Evolutionary conservation across 805 yeast genomes (phyloP), one percentile per base, ranked within the genome.

Genomic region (Lipomyces kockii): DNA sequence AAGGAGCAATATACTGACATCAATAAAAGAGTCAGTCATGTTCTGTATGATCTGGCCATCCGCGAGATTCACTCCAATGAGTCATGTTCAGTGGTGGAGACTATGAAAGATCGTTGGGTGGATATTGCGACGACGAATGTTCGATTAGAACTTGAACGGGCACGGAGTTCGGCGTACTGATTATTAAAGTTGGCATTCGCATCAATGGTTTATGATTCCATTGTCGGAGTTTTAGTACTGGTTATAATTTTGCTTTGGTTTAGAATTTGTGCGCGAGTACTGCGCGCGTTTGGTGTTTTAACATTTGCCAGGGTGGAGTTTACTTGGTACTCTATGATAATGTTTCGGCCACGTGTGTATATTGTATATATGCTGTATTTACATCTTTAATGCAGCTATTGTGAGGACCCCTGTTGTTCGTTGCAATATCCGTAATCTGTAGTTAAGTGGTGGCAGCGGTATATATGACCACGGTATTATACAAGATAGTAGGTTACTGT

Each of bases 1-100:
- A 79, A 78, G 35, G 78, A 78, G 2, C 80, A 80, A 61, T 91
- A 87, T 74, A 88, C 91, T 2, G 76, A 76, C 17, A 82, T 90
- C 63, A 90, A 90, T 77, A 85, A 85, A 78, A 78, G 78, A 2
- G 87, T 89, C 5, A 88, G 93, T 14, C 81, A 91, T 62, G 78
- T 79, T 55, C 76, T 89, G 22, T 90, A 91, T 35, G 65, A 57
- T 29, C 39, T 63, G 22, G 65, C 58, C 0, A 29, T 55, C 25
- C 20, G 57, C 8, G 61, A 66, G 17, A 29, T 17, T 39, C 55
- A 43, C 6, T 2, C 55, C 14, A n/a, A 32, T n/a, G 56, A 55
- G 8, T 8, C 32, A 20, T 32, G n/a, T 12, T 37, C 46, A 9
- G 51, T 27, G 43, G 56, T 51, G 37, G 55, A 60, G n/a, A 32